Evolutionary conservation across 768 basidiomycete genomes (phyloP).

Genomic region (Mycena amicta): DNA sequence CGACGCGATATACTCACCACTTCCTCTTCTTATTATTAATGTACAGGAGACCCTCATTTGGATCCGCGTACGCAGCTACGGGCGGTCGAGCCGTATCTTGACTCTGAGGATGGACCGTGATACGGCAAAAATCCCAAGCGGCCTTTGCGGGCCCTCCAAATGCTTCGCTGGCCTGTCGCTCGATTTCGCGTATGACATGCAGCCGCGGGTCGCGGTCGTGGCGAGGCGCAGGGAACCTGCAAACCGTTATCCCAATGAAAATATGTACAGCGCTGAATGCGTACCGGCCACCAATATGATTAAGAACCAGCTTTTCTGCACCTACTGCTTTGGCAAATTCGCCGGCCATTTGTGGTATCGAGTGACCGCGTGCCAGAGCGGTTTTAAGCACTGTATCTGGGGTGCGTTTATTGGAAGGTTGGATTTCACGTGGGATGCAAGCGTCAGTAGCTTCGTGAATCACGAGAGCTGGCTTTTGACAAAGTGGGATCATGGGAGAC

Average conservation of each 20-base stretch:
- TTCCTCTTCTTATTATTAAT: constrained; percentile 26
- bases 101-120: constrained; percentile 35
- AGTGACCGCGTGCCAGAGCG: constrained; percentile 72
- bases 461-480: constrained; percentile 58
- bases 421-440: constrained; percentile 58
- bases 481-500: constrained; percentile 58
- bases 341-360: constrained; percentile 78
- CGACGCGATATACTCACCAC: constrained; percentile 25
- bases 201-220: constrained; percentile 38
- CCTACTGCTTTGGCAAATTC: constrained; percentile 63
- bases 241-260: too few species aligned
- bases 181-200: constrained; percentile 60
- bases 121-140: constrained; percentile 60
- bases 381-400: constrained; percentile 47
- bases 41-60: constrained; percentile 26
- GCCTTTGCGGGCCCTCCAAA: constrained; percentile 46
- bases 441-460: constrained; percentile 89
- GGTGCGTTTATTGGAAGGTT: constrained; percentile 47
- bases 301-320: constrained; percentile 67
- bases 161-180: constrained; percentile 58
- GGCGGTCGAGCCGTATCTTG: too few species aligned
- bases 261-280: constrained; percentile 1
- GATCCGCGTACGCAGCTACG: constrained; percentile 24
- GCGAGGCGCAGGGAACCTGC: constrained; percentile 58
- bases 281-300: constrained; percentile 73